Evolutionary conservation across 805 yeast species (phyloP).

Genomic region (Yarrowia porcina): DNA sequence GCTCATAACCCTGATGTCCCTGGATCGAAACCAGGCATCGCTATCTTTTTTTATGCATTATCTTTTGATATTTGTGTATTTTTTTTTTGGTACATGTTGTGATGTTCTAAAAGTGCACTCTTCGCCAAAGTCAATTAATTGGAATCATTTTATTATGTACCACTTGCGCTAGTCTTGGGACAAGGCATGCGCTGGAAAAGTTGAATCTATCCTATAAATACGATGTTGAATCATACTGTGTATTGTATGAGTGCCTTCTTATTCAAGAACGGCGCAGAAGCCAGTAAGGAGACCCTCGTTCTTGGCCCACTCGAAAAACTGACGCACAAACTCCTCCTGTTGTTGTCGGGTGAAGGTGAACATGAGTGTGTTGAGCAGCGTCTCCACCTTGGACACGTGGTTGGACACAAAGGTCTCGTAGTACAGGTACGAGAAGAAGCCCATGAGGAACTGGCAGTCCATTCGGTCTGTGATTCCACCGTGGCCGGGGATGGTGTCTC

Average conservation of each 20-base stretch:
- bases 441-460: conserved; percentile 98
- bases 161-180: neutral
- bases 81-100: no score
- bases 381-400: conserved; percentile 57
- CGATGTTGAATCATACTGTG: conserved; percentile 18
- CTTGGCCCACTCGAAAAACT: conserved; percentile 44
- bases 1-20: conserved; percentile 95
- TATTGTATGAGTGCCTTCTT: conserved; percentile 1
- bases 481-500: conserved; percentile 98
- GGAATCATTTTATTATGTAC: conserved; percentile 18
- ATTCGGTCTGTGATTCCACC: conserved; percentile 97
- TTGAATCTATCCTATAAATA: conserved; percentile 26
- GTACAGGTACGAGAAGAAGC: conserved; percentile 87
- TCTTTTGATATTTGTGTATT: neutral
- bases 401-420: conserved; percentile 85
- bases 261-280: neutral
- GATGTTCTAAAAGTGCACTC: no score
- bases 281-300: conserved; percentile 3
- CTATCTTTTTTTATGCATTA: conserved; percentile 42
- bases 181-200: neutral
- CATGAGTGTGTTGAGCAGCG: conserved; percentile 70
- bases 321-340: conserved; percentile 57
- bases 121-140: neutral
- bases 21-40: conserved; percentile 90
- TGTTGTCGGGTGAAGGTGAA: conserved; percentile 66